Evolutionary conservation across 306 rosid species (phyloP).

Genomic region (Prunus kanzakura): DNA sequence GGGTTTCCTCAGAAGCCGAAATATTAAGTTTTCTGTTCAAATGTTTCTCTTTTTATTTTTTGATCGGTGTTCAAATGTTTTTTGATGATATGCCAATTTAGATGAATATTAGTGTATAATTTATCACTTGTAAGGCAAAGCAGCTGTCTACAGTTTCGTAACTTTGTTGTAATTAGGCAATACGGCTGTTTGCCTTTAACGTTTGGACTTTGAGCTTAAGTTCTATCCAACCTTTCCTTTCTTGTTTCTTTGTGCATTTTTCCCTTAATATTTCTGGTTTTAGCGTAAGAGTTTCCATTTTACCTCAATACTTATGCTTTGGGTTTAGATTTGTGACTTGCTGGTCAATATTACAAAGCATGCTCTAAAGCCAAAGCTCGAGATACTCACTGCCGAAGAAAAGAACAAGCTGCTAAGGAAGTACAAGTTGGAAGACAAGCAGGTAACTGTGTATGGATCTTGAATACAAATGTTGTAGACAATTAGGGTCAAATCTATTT

Average conservation of each 20-base stretch:
- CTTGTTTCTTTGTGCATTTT: neutral
- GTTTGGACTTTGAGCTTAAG: neutral
- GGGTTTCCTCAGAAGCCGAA: neutral
- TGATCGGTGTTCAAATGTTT: neutral
- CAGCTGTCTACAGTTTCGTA: neutral
- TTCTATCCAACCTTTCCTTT: neutral
- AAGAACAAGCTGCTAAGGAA: conserved; percentile 32
- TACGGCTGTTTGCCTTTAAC: neutral
- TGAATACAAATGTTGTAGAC: neutral
- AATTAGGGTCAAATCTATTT: neutral
- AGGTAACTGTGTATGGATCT: conserved; percentile 27
- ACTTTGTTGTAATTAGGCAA: neutral
- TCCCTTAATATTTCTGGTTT: neutral
- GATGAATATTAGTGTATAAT: neutral
- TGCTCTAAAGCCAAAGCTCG: conserved; percentile 39
- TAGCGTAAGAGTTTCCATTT: neutral
- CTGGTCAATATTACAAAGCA: conserved; percentile 48
- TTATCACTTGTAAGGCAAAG: neutral
- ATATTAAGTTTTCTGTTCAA: neutral
- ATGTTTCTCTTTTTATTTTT: neutral
- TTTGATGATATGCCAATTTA: neutral
- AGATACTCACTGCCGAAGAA: conserved; percentile 37
- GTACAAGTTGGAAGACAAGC: conserved; percentile 35
- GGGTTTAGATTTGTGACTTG: conserved; percentile 39
- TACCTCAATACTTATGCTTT: neutral